Conservation (phyloP, 2,329 filamentous ascomycete species). For the Trichophyton simii region DNA sequence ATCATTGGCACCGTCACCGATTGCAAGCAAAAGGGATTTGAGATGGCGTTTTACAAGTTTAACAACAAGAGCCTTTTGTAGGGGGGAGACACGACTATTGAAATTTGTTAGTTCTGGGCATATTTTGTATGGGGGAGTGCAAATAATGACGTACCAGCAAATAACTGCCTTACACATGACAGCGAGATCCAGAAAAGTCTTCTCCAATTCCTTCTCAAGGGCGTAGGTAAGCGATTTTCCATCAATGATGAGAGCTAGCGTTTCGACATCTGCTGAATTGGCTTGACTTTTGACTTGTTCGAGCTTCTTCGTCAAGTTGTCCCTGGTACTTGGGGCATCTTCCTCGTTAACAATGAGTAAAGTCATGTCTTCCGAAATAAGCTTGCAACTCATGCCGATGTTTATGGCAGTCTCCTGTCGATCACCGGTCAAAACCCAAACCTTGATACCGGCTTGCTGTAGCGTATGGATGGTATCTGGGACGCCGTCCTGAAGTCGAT, state of each 20-base stretch:
- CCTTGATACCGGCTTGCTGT: conserved; percentile 93
- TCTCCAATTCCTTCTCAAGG: conserved; percentile 85
- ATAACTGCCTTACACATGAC: conserved; percentile 98
- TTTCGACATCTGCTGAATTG: conserved; percentile 50
- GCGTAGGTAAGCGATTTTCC: conserved; percentile 91
- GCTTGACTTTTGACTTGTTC: conserved; percentile 79
- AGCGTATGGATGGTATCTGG: conserved; percentile 96
- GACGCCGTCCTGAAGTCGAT: conserved; percentile 90
- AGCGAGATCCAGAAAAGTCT: conserved; percentile 81
- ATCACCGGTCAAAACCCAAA: conserved; percentile 96
- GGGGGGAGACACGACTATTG: conserved; percentile 73
- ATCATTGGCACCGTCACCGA: conserved; percentile 95
- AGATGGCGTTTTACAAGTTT: conserved; percentile 95
- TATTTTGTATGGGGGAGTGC: neutral
- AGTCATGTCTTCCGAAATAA: conserved; percentile 98
- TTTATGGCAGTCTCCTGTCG: conserved; percentile 98
- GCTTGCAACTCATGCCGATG: conserved; percentile 98
- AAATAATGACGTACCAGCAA: conserved; percentile 48
- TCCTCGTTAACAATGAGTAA: conserved; percentile 94
- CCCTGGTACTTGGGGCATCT: conserved; percentile 59
- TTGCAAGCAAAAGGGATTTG: conserved; percentile 82
- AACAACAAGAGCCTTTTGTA: conserved; percentile 94
- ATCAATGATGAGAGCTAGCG: conserved; percentile 84
- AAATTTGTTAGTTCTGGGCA: conserved; percentile 11
- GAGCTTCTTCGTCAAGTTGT: conserved; percentile 86